Evolutionary conservation across 192 early-diverging fungal genomes (phyloP), one percentile per base, ranked within the genome.

Genomic region (Linnemannia exigua): DNA sequence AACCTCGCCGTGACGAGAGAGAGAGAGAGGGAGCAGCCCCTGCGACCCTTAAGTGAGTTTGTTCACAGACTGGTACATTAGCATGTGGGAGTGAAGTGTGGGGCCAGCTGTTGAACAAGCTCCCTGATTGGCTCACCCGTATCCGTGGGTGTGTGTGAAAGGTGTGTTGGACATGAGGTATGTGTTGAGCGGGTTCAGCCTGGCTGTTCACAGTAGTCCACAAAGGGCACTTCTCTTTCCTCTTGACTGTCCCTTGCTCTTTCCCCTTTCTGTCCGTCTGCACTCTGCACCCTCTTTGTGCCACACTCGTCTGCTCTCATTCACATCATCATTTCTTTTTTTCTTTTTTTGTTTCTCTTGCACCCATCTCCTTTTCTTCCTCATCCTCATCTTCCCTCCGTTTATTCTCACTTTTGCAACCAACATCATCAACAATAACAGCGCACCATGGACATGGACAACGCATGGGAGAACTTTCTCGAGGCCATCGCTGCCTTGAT

Each of bases 401-500:
- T n/a, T 61, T 8, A n/a, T 22, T 58, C 22, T 54, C 54, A 20
- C n/a, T 17, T 6, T 22, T 41, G 48, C 72, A 16, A 8, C 47
- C 15, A 7, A 17, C 25, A 36, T 35, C 12, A 38, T 35, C 20
- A n/a, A 41, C 36, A 46, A n/a, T 1, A 38, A 48, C 41, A 5
- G 0, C 70, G n/a, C 66, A 20, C 22, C 15, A 35, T 15, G 36
- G 22, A 31, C 35, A 87, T 87, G 61, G 80, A 85, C 74, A 83
- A 84, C 33, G 83, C 88, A 12, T 91, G 87, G 76, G 91, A 93
- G 71, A 90, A 92, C 76, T 94, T 94, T 66, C 82, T 93, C 50
- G 94, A 95, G 87, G 89, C 89, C 52, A 83, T 92, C 22, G 94
- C 93, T 12, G 89, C 89, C 51, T 52, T 95, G 36, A 90, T 92